These are phyloP conservation scores for Carex sylvatica DNA, from an alignment of 202 grass and related monocot species.

Conservation along the genomic window DNA sequence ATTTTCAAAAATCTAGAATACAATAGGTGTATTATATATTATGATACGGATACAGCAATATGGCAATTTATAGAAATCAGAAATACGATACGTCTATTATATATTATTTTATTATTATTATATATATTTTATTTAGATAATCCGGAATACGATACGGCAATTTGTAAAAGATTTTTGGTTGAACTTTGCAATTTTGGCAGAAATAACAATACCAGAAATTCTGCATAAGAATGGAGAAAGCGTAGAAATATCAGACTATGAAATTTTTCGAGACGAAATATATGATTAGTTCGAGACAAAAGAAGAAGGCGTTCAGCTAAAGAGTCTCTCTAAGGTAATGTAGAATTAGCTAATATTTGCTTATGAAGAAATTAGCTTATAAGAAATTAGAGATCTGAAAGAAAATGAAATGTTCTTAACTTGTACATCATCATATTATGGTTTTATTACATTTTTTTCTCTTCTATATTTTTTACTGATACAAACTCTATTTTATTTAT, in stretches of 20 bases:
- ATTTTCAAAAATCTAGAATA: no score
- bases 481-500: not conserved
- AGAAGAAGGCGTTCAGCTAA: not conserved
- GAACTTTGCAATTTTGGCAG: conserved; percentile 7
- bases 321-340: conserved; percentile 22
- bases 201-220: conserved; percentile 17
- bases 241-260: conserved; percentile 19
- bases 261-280: conserved; percentile 19
- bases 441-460: not conserved
- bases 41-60: no score
- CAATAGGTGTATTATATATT: no score
- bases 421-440: not conserved
- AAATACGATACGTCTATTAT: no score
- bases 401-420: not conserved
- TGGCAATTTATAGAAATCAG: no score
- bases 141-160: no score
- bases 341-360: not conserved
- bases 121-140: no score
- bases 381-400: not conserved
- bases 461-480: not conserved
- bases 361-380: not conserved
- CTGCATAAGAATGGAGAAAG: not conserved
- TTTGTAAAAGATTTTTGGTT: no score
- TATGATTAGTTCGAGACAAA: conserved; percentile 19
- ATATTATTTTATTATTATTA: no score